Conservation (phyloP, 164 flowering plant genomes). For the Houttuynia cordata region DNA sequence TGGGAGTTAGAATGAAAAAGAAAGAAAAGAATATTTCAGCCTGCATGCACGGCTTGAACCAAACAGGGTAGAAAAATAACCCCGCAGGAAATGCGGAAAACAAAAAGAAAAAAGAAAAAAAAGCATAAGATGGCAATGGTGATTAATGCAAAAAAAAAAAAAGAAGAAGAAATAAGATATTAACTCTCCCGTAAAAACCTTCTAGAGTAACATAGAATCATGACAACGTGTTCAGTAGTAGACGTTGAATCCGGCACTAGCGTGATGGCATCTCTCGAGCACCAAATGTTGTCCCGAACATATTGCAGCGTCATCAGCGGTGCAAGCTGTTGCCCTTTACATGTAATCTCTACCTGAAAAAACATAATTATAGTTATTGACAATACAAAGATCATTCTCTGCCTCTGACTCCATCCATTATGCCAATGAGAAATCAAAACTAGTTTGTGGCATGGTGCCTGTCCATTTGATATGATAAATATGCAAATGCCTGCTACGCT, state of each 20-base stretch:
- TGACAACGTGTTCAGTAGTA: conserved; percentile 44
- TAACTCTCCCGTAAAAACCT: neutral
- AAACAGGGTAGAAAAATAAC: neutral
- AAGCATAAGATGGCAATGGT: neutral
- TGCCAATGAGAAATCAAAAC: neutral
- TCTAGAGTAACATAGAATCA: conserved; percentile 60
- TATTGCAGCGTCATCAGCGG: conserved; percentile 68
- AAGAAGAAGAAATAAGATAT: too few relatives aligned
- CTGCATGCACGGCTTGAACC: neutral
- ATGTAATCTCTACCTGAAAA: conserved; percentile 69
- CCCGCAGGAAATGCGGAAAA: neutral
- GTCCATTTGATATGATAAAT: neutral
- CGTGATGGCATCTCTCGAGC: conserved; percentile 30
- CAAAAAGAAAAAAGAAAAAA: too few relatives aligned
- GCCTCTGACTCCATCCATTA: neutral
- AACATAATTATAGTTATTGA: neutral
- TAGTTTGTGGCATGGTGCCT: neutral
- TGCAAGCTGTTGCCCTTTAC: conserved; percentile 62
- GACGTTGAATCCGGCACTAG: conserved; percentile 51
- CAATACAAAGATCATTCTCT: neutral
- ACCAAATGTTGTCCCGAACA: conserved; percentile 77
- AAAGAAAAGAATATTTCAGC: neutral
- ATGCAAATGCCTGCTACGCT: neutral
- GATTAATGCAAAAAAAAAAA: too few relatives aligned
- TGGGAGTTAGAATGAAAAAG: neutral